Evolutionary conservation across 257 asterid genomes (phyloP), one percentile per base, ranked within the genome.

Genomic region (Verbascum thapsus): DNA sequence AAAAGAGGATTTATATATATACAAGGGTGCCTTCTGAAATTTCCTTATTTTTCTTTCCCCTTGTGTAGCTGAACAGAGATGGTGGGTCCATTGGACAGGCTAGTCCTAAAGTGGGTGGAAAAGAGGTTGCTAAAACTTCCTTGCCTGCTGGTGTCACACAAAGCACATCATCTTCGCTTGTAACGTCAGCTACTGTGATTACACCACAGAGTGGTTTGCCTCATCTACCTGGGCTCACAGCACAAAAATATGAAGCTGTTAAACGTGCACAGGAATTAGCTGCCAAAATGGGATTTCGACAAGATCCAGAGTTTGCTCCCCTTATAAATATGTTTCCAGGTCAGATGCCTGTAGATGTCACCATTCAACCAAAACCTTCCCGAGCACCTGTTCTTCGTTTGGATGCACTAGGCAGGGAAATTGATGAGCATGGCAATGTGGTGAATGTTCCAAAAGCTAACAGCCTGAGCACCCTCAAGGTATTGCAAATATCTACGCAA

Each of bases 381-480:
- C 90, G 83, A 84, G 88, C 87, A 56, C 97, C 97, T 26, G 88
- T 87, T 67, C 96, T 94, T 72, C 96, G 91, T 32, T 76, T 94
- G 82, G 99, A 94, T 85, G 95, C 95, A 52, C 44, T 80, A 19
- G 99, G 99, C 71, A 83, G 99, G 81, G 99, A 94, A 73, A 56
- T 94, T 11, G 99, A 94, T 72, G 99, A 90, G 75, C 92, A 87
- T 35, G 99, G 97, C 53, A 87, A 94, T 64, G 81, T 90, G 53
- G 89, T 94, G 39, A 84, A 86, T 75, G 78, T 81, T 78, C 83
- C 85, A 40, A 94, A 87, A 79, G 86, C 80, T 58, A 87, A 81
- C 71, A 83, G 63, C 63, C 74, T 91, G 75, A 94, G 97, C 49
- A 94, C 99, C 52, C 94, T 94, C 53, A 94, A 94, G 99, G 98